Base-by-base conservation (phyloP, 768 basidiomycete species). In the Crucibulum laeve region DNA sequence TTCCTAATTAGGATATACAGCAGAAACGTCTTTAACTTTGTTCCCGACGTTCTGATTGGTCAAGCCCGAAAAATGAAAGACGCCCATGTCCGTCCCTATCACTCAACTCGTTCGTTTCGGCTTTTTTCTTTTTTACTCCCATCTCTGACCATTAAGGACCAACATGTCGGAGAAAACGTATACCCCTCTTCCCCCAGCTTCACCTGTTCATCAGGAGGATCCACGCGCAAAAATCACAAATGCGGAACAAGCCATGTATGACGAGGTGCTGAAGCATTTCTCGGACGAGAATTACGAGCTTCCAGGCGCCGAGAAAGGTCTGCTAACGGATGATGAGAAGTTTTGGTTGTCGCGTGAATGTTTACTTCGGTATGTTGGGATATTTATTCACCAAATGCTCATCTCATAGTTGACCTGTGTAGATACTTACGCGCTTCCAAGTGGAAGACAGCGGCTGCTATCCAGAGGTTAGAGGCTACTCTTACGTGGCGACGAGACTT, bases 331-430 rank as follows among this genome's bases (percentile, higher is more conserved):
- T 24, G 73, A 68, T 25, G 90, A 91, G 57, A 79, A 78, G 61
- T 87, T 87, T 59, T 91, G 87, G 87, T 67, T 91, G 63, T 84
- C 84, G 2, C 73, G 75, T 54, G 89, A 91, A 50, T 88, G 86
- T 60, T 59, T 91, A 30, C 67, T 86, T 33, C 72, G 89, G 73
- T 84, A 47, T 24, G 64, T 49, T 3, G 14, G 19, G 4, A 26
- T n/a, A 17, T 5, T 48, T 18, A 7, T 11, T 15, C 24, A 14
- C 24, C 10, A 22, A 18, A n/a, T 18, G 17, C 15, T n/a, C 19
- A 22, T 38, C n/a, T 40, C 4, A 45, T 26, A 15, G 14, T 19
- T 13, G 40, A 32, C 14, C 30, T 39, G 14, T 32, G 2, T 55
- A 83, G 87, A 46, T 91, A 83, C 59, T 62, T 89, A 26, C 81